Evolutionary conservation across 495 filamentous ascomycete species (phyloP).

Genomic region (Xanthoparmelia taractica): DNA sequence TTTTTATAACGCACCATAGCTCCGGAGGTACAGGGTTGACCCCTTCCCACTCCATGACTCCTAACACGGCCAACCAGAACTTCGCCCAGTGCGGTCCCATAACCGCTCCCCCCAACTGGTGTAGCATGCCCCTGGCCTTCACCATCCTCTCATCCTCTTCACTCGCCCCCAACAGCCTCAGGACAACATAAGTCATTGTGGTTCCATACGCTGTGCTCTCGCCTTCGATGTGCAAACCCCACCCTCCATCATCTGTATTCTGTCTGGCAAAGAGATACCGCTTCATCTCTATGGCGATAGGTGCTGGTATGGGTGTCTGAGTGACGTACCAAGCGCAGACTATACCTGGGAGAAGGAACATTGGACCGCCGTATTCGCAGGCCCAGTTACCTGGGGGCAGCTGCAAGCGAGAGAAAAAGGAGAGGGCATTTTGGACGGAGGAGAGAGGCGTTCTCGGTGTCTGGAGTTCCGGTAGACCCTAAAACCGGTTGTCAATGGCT

Average conservation of each 20-base stretch:
- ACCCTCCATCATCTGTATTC: conserved; percentile 83
- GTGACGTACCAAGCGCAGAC: conserved; percentile 89
- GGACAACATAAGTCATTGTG: conserved; percentile 74
- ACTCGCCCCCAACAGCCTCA: conserved; percentile 81
- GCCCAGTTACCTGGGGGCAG: conserved; percentile 87
- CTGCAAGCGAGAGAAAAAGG: conserved; percentile 86
- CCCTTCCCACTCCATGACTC: conserved; percentile 79
- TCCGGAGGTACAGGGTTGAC: conserved; percentile 93
- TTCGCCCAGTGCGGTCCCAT: conserved; percentile 92
- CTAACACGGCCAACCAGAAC: conserved; percentile 79
- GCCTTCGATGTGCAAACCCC: conserved; percentile 95
- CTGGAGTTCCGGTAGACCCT: conserved; percentile 68
- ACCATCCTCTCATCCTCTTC: conserved; percentile 80
- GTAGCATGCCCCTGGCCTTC: conserved; percentile 74
- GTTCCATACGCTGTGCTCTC: conserved; percentile 90
- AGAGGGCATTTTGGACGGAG: conserved; percentile 71
- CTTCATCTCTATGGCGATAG: conserved; percentile 80
- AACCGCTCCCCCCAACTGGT: conserved; percentile 78
- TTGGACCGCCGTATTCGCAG: conserved; percentile 88
- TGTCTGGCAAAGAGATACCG: conserved; percentile 88
- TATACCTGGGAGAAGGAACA: conserved; percentile 80
- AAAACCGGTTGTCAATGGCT: conserved; percentile 18
- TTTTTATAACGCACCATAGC: conserved; percentile 56
- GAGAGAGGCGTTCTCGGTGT: conserved; percentile 64
- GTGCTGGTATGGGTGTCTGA: conserved; percentile 74